phyloP scores from a whole-genome alignment of 2,329 filamentous ascomycete species.

The Fusarium pininemorale region DNA sequence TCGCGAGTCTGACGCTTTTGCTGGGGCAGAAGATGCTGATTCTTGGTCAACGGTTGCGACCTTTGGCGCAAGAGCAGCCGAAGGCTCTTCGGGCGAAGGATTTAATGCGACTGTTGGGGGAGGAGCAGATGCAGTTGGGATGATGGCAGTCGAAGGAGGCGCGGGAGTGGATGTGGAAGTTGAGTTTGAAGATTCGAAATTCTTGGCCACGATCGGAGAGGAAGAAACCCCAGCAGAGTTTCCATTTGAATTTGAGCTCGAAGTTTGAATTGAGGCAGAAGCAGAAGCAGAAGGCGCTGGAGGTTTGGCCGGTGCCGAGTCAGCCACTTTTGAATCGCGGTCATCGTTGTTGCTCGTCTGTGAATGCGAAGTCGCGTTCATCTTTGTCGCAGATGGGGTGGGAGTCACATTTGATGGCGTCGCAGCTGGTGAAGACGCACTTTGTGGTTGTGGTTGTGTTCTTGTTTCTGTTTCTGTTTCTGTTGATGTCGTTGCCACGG shows the following conservation, averaged over 20 bases:
- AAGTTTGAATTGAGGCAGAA: conserved; percentile 2
- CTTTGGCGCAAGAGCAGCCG: conserved; percentile 4
- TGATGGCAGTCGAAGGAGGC: conserved; percentile 3
- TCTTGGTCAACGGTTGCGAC: conserved; percentile 10
- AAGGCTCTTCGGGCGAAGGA: conserved; percentile 3
- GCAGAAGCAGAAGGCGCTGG: conserved; percentile 1
- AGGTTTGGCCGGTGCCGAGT: conserved; percentile 2
- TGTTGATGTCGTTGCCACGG: conserved; percentile 9
- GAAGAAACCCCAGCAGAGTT: conserved; percentile 4
- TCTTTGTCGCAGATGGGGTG: conserved; percentile 13
- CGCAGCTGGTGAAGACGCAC: conserved; percentile 4
- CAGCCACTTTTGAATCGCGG: conserved; percentile 22
- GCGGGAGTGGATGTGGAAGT: conserved; percentile 21
- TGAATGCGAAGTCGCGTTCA: conserved; percentile 22
- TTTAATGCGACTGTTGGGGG: conserved; percentile 6
- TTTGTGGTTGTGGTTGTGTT: background rate
- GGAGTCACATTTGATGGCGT: conserved; percentile 20
- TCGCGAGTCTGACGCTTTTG: conserved; percentile 3
- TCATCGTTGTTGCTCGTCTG: conserved; percentile 22
- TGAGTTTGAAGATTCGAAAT: conserved; percentile 13
- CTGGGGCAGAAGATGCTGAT: conserved; percentile 4
- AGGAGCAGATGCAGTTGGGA: conserved; percentile 2
- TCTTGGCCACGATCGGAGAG: background rate
- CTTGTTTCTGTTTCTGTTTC: conserved; percentile 1
- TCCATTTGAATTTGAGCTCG: conserved; percentile 1